phyloP scores from a whole-genome alignment of 345 rosid genomes.

The Pistacia integerrima region DNA sequence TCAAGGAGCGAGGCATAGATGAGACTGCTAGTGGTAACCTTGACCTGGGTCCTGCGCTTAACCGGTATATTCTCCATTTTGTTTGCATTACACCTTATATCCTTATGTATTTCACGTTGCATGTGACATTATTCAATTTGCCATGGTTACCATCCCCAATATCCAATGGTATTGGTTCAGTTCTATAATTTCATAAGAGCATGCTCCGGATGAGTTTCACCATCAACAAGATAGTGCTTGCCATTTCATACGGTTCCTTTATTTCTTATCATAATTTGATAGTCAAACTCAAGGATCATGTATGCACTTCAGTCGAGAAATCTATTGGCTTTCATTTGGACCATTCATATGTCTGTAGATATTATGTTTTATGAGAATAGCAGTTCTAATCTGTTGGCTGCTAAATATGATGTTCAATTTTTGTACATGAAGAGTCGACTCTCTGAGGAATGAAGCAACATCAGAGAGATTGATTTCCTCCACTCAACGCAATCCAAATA shows the following conservation, averaged over 20 bases:
- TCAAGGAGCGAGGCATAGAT: constrained; percentile 32
- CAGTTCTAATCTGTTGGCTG: background rate
- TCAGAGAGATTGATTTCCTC: constrained; percentile 10
- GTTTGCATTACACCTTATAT: background rate
- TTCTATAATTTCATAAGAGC: constrained; percentile 4
- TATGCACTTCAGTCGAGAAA: background rate
- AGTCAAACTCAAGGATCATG: background rate
- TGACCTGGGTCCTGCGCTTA: constrained; percentile 5
- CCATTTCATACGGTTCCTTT: background rate
- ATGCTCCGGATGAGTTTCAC: background rate
- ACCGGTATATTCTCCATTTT: constrained; percentile 9
- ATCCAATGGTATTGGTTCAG: background rate
- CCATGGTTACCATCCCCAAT: background rate
- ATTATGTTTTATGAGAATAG: background rate
- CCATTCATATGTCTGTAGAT: background rate
- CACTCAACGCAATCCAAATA: constrained; percentile 6
- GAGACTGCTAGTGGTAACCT: constrained; percentile 19
- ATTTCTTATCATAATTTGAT: background rate
- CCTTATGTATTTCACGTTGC: background rate
- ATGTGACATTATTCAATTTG: background rate
- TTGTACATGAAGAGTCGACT: constrained; percentile 21
- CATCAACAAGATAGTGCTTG: background rate
- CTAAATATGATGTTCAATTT: background rate
- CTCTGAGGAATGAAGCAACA: constrained; percentile 19
- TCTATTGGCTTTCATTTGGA: background rate